These are phyloP conservation scores for Gastrolobium bilobum DNA, from an alignment of 306 rosid genomes.

Conservation along the genomic window DNA sequence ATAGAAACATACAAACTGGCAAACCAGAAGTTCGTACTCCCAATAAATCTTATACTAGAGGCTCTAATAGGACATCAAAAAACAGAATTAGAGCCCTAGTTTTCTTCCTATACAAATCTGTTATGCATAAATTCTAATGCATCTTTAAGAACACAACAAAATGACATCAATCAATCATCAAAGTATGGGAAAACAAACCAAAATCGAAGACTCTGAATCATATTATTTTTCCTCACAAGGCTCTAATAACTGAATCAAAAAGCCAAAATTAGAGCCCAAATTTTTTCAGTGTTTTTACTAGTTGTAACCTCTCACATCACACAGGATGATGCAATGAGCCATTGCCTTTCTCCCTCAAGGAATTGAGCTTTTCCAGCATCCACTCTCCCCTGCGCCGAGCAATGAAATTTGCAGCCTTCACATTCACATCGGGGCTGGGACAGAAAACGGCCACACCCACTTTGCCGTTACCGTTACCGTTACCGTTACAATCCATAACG, in stretches of 20 bases:
- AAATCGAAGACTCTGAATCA: conserved; percentile 9
- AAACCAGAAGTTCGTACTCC: conserved; percentile 32
- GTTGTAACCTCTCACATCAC: background rate
- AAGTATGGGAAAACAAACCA: conserved; percentile 38
- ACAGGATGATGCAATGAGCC: conserved; percentile 24
- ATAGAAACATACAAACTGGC: conserved; percentile 36
- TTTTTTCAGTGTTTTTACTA: conserved; percentile 5
- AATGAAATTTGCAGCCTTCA: conserved; percentile 59
- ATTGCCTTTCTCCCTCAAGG: conserved; percentile 56
- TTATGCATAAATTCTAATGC: conserved; percentile 16
- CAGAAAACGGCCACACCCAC: conserved; percentile 60
- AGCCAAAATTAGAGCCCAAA: conserved; percentile 45
- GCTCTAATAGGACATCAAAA: conserved; percentile 53
- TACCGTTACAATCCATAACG: conserved; percentile 43
- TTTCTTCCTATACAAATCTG: conserved; percentile 53
- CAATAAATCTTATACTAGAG: conserved; percentile 20
- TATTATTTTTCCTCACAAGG: background rate
- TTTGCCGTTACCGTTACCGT: conserved; percentile 31
- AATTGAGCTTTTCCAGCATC: conserved; percentile 59
- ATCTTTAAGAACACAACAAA: conserved; percentile 7
- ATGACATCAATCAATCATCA: conserved; percentile 37
- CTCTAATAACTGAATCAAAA: conserved; percentile 50
- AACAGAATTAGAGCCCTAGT: conserved; percentile 47
- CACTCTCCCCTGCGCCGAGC: conserved; percentile 57
- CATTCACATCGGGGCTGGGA: conserved; percentile 89